phyloP scores from a whole-genome alignment of 805 yeast species.

The Saccharomycodes ludwigii region DNA sequence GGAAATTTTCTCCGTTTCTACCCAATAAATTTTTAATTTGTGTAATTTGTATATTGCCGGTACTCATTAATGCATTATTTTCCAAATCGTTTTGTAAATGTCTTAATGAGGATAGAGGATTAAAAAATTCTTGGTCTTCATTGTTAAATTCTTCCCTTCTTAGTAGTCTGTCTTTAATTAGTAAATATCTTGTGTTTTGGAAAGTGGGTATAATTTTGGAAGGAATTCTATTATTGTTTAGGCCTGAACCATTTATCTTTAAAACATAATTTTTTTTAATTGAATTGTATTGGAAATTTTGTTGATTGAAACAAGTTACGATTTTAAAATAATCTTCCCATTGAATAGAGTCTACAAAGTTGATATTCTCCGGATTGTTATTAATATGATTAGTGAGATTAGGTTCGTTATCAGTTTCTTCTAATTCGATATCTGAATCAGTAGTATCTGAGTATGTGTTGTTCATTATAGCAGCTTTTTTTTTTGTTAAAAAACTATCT shows the following conservation, averaged over 20 bases:
- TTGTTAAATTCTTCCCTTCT: slow-evolving; percentile 65
- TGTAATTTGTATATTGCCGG: slow-evolving; percentile 36
- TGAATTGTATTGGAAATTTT: slow-evolving; percentile 48
- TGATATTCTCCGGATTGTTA: too few relatives aligned
- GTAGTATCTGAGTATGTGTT: slow-evolving; percentile 1
- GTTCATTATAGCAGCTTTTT: slow-evolving; percentile 1
- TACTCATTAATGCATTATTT: slow-evolving; percentile 1
- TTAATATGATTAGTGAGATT: slow-evolving; percentile 12
- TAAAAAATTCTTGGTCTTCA: slow-evolving; percentile 15
- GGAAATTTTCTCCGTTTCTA: slow-evolving; percentile 62
- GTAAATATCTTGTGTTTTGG: slow-evolving; percentile 38
- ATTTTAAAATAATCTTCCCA: slow-evolving; percentile 68
- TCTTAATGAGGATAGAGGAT: slow-evolving; percentile 24
- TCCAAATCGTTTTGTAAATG: slow-evolving; percentile 13
- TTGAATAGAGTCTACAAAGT: too few relatives aligned
- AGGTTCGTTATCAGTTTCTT: slow-evolving; percentile 2
- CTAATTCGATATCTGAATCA: slow-evolving; percentile 14
- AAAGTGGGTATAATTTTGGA: slow-evolving; percentile 15
- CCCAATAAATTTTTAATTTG: slow-evolving; percentile 79
- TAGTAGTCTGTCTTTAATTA: slow-evolving; percentile 56
- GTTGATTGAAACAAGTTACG: slow-evolving; percentile 53
- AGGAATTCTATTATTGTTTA: slow-evolving; percentile 6
- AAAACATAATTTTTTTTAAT: slow-evolving; percentile 49
- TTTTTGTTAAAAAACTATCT: slow-evolving; percentile 8
- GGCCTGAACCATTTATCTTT: slow-evolving; percentile 9